These are phyloP conservation scores for Chlorella sp. DNA, from an alignment of 139 green algal species.

Conservation along the genomic window DNA sequence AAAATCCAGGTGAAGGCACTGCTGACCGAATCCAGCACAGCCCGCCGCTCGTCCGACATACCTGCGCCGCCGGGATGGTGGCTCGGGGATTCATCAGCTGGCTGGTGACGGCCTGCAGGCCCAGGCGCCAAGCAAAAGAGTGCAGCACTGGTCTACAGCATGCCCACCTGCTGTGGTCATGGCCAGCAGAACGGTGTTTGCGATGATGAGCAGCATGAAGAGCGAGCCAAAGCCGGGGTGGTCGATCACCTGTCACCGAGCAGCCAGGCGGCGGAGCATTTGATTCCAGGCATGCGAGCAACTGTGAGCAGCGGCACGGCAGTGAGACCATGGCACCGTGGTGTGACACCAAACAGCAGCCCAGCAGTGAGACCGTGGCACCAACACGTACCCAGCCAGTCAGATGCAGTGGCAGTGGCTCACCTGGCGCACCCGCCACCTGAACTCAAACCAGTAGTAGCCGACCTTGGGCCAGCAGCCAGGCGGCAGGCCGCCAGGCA, in stretches of 20 bases:
- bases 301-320: too few relatives aligned
- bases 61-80: constrained; percentile 13
- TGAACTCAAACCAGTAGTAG: constrained; percentile 56
- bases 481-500: background rate
- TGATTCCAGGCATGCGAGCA: background rate
- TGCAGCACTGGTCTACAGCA: too few relatives aligned
- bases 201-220: constrained; percentile 73
- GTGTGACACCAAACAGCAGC: too few relatives aligned
- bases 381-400: too few relatives aligned
- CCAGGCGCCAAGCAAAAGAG: too few relatives aligned
- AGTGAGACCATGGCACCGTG: too few relatives aligned
- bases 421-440: constrained; percentile 46
- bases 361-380: too few relatives aligned
- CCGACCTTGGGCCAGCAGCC: background rate
- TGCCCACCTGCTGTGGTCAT: constrained; percentile 45
- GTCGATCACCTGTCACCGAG: constrained; percentile 38
- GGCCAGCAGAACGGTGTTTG: constrained; percentile 80
- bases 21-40: constrained; percentile 56
- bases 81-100: background rate
- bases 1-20: constrained; percentile 76
- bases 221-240: constrained; percentile 59
- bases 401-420: too few relatives aligned
- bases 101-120: too few relatives aligned
- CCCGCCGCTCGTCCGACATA: constrained; percentile 30
- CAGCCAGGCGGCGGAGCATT: background rate